Base-by-base conservation (phyloP, 352 stramenopile species). In the Pythium plurisporium region DNA sequence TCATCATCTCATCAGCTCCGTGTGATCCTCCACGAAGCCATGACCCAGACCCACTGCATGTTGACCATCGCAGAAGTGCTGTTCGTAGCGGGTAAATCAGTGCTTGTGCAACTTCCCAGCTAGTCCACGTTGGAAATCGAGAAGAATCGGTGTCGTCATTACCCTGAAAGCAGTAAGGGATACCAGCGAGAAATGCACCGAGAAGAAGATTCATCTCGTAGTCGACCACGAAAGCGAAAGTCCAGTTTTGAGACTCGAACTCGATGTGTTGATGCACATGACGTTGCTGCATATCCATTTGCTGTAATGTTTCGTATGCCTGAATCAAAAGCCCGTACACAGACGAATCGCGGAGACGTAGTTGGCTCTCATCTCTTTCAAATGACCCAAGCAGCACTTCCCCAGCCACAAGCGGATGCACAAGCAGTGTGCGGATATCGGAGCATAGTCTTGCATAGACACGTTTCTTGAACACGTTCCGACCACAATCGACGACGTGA, bases 181-280 rank as follows among this genome's bases (percentile, higher is more conserved):
- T 67, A 0, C 78, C 75, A 12, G 71, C 73, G 12, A 89, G 58
- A 53, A 91, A 89, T 19, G 81, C 75, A 31, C 70, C 74, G 9
- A 91, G 65, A 17, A 94, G 58, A n/a, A 91, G 51, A 49, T 89
- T 90, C 30, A 91, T 65, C 46, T 94, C 84, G 37, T 94, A 91
- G 54, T 90, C 81, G 34, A 87, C 76, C 7, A 94, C 80, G 38
- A 94, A 91, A 22, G 84, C 81, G 56, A 82, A 86, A 11, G 80
- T 89, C 84, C 84, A 94, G 56, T 86, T 87, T 55, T 89, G 72
- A 12, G 79, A 91, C 58, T 91, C 84, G 52, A 83, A 94, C 58
- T 94, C 84, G 54, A 94, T 81, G 65, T 94, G 84, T 9, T 74
- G 69, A 17, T 74, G 64, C 14, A 83, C 58, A 22, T 91, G 78